Evolutionary conservation across 2,329 filamentous ascomycete genomes (phyloP), one percentile per base, ranked within the genome.

Genomic region (Exophiala dermatitidis): DNA sequence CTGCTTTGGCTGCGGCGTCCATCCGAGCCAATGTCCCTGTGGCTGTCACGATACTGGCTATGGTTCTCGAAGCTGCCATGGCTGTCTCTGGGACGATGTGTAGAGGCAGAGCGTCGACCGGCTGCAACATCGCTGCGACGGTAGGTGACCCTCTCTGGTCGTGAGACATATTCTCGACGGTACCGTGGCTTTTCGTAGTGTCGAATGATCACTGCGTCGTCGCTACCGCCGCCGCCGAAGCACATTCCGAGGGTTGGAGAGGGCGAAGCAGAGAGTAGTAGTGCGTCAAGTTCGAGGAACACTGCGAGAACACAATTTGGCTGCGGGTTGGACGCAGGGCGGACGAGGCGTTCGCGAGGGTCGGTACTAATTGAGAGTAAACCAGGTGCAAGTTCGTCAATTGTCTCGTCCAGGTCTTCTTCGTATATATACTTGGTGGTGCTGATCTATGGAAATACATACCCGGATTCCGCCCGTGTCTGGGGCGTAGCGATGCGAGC

Each of bases 121-220:
- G 59, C 52, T 5, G 56, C 55, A 19, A 19, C 19, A 29, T 61
- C 53, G 34, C 52, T 44, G 6, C 38, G 38, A 7, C 56, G 45
- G 40, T 59, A 61, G 4, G 56, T 52, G 6, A 53, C 53, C 4
- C 53, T 46, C 34, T 61, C 59, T 8, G 59, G 59, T 28, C 56
- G 54, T 19, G 59, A 59, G 5, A 61, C 59, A 47, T 59, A 61
- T 36, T 55, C 57, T 50, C 57, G 57, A 40, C 32, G 34, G 57
- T 61, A 46, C 41, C 57, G 47, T 53, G 58, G 47, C 44, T 52
- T 54, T 50, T 56, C 26, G 50, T 59, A 52, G 46, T 49, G 36
- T 37, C 57, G 38, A 34, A 61, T 60, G 36, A 61, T 44, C 33
- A 60, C 57, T 6, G 46, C 50, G 5, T 60, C 54, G 42, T 59